Conservation (phyloP, 2,329 filamentous ascomycete genomes). For the Sarocladiaceae sp. region DNA sequence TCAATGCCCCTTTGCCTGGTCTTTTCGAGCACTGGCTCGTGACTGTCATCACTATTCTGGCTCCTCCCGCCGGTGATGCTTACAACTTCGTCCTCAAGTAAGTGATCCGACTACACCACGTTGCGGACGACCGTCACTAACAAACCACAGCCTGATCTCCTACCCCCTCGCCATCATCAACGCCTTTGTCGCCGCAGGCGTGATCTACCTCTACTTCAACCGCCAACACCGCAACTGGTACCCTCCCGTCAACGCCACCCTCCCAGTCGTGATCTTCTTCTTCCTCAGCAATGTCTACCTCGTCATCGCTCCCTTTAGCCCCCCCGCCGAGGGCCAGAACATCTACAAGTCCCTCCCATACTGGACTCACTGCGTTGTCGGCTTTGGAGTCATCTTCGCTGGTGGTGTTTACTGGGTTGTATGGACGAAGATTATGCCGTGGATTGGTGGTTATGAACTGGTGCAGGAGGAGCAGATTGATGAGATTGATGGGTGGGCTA, state of each 20-base stretch:
- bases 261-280: constrained; percentile 55
- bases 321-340: constrained; percentile 45
- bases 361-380: constrained; percentile 54
- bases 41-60: constrained; percentile 61
- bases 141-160: constrained; percentile 48
- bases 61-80: constrained; percentile 62
- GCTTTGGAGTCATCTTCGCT: constrained; percentile 47
- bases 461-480: constrained; percentile 50
- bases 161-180: constrained; percentile 60
- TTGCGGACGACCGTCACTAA: constrained; percentile 10
- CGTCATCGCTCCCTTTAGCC: constrained; percentile 54
- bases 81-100: constrained; percentile 61
- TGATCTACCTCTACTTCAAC: constrained; percentile 50
- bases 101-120: constrained; percentile 15
- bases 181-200: constrained; percentile 47
- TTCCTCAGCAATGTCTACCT: constrained; percentile 58
- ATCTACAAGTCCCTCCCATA: constrained; percentile 52
- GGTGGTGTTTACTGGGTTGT: constrained; percentile 53
- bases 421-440: constrained; percentile 50
- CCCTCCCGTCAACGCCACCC: constrained; percentile 49
- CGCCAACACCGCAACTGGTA: constrained; percentile 45
- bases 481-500: constrained; percentile 59
- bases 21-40: constrained; percentile 62
- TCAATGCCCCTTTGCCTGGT: constrained; percentile 57
- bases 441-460: constrained; percentile 50